Base-by-base conservation (phyloP, 345 rosid species). In the Aquilaria yunnanensis region DNA sequence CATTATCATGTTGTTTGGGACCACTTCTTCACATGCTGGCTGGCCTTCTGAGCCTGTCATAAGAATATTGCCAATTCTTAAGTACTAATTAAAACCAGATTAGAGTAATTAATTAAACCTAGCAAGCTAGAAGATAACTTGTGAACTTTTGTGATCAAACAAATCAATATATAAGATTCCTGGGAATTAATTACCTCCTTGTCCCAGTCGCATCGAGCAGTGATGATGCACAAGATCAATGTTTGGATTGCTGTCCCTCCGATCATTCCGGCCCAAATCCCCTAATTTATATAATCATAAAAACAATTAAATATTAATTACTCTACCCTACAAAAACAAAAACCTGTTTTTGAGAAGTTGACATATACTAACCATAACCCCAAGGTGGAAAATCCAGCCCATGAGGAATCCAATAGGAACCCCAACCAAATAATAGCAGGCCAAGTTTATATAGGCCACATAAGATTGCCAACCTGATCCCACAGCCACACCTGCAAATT, bases 381-480 rank as follows among this genome's bases (percentile, higher is more conserved):
- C 97, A 3, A 68, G 71, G 45, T 90, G 9, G 31, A 90, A 86
- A 57, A 12, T 72, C 98, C 98, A 93, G 12, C 98, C 98, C 96
- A 90, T 93, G 14, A 83, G 8, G 57, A 86, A 74, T 46, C 98
- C 97, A 31, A 93, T 70, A 0, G 98, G 98, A 52, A 78, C 79
- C 0, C 98, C 98, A 30, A 90, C 63, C 60, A 77, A 37, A 61
- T 93, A 93, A 56, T 86, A 90, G 78, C 94, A 86, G 13, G 95
- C 97, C 70, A 93, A 74, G 74, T 93, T 93, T 68, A 93, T 81
- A 72, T 88, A 93, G 0, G 97, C 98, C 65, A 90, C 92, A 10
- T 80, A 82, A 2, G 92, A 82, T 75, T 90, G 97, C 97, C 96
- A 94, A 6, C 99, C 99, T 5, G 97, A 94, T 51, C 99, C 99